A percentile compares a stretch with the other conserved stretches of the same genome.
Evolutionary conservation across 257 asterid species (phyloP).

Genomic region (Scutellaria minor): DNA sequence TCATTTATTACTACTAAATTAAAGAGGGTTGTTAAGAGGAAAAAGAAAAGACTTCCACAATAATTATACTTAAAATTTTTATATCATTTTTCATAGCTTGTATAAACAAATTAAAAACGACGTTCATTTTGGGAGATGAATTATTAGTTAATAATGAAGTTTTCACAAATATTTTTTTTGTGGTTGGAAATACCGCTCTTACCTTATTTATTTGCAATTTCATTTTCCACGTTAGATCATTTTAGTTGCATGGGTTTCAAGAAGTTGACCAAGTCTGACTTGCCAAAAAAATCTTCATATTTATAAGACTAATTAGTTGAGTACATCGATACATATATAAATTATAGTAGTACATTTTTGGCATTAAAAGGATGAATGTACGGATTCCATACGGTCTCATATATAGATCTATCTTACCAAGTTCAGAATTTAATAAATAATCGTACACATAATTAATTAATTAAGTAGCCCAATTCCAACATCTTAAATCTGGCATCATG

Average conservation of each 20-base stretch:
- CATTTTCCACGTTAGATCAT: constrained; percentile 7
- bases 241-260: constrained; percentile 23
- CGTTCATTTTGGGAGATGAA: no score
- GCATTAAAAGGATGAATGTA: constrained; percentile 23
- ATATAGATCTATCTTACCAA: background rate
- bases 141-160: no score
- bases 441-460: constrained; percentile 9
- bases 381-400: constrained; percentile 30
- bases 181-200: background rate
- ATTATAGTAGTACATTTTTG: background rate
- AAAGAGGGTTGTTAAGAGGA: no score
- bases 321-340: background rate
- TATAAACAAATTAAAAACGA: no score
- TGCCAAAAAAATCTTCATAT: background rate
- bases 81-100: no score
- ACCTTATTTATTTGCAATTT: background rate
- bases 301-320: background rate
- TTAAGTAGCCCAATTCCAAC: constrained; percentile 1
- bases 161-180: no score
- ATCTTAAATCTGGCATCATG: constrained; percentile 18
- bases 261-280: constrained; percentile 34
- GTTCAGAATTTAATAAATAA: background rate
- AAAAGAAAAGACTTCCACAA: no score
- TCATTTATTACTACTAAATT: no score
- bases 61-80: no score